Evolutionary conservation across 1,139 yeast species (phyloP).

Genomic region (Suhomyces coccinellae): DNA sequence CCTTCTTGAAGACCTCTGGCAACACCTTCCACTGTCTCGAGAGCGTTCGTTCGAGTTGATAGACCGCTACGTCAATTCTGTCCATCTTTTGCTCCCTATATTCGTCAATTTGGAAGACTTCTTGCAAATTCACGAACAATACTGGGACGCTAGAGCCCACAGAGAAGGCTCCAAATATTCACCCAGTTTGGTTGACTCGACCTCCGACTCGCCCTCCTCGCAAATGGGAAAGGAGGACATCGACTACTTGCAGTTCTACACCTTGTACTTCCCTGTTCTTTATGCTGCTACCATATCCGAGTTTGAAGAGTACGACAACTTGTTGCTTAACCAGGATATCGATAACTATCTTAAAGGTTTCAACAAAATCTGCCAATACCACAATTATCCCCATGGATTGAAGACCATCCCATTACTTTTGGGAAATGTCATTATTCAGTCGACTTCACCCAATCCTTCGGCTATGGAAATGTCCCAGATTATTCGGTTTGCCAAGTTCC

Average conservation of each 20-base stretch:
- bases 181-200: not conserved
- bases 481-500: slow-evolving; percentile 54
- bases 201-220: slow-evolving; percentile 1
- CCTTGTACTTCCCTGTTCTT: slow-evolving; percentile 50
- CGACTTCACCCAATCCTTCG: slow-evolving; percentile 58
- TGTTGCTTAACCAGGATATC: slow-evolving; percentile 50
- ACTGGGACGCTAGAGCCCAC: slow-evolving; percentile 41
- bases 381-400: slow-evolving; percentile 54
- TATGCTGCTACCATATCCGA: slow-evolving; percentile 58
- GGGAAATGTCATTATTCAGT: slow-evolving; percentile 54
- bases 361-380: slow-evolving; percentile 49
- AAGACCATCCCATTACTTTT: slow-evolving; percentile 47
- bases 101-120: slow-evolving; percentile 46
- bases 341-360: slow-evolving; percentile 49
- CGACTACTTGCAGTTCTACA: slow-evolving; percentile 45
- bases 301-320: slow-evolving; percentile 53
- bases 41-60: slow-evolving; percentile 53
- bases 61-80: slow-evolving; percentile 49
- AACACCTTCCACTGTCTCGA: slow-evolving; percentile 36
- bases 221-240: slow-evolving; percentile 19
- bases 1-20: slow-evolving; percentile 36
- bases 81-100: slow-evolving; percentile 55
- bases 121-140: slow-evolving; percentile 46
- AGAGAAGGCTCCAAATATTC: slow-evolving; percentile 4
- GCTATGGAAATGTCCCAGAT: slow-evolving; percentile 52